Evolutionary conservation across 2,329 filamentous ascomycete genomes (phyloP), one percentile per base, ranked within the genome.

Genomic region (Raffaelea deltoideospora): DNA sequence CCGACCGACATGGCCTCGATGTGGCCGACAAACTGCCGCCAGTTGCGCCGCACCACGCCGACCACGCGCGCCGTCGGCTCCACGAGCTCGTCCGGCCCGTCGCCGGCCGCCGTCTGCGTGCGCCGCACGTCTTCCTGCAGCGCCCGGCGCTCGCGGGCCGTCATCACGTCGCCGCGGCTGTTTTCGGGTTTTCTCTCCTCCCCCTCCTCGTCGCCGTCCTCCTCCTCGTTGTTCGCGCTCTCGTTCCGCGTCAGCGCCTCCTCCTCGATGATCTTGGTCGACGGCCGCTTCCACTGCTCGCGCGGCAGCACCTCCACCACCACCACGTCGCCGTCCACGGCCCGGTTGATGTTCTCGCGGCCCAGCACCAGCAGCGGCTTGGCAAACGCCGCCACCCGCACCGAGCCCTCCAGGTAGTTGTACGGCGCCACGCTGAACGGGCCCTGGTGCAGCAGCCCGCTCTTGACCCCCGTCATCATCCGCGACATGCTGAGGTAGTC

Each of bases 1-100:
- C 77, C 73, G 49, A 86, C 79, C 2, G 87, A 92, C 10, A 81
- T 83, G 35, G 79, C 77, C 53, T 98, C 90, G 39, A 98, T 79
- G 52, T 95, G 87, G 3, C 90, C 90, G 43, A 98, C 90, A 48
- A 95, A 96, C 57, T 96, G 92, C 42, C 90, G 73, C 90, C 90
- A 98, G 56, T 96, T 96, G 36, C 90, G 76, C 60, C 93, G 95
- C 53, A 94, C 74, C 19, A 96, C 69, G 33, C 90, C 90, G 7
- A 96, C 85, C 11, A 98, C 82, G 53, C 73, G 83, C 20, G 88
- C 90, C 7, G 90, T 96, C 7, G 90, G 90, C 49, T 95, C 86
- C 3, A 84, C 75, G 34, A 76, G 74, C 33, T 78, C 79, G 56
- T 95, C 87, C 22, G 20, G n/a, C 34, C 74, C 74, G 31, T 78